These are phyloP conservation scores for Spatholobus suberectus DNA, from an alignment of 306 rosid genomes.

Conservation along the genomic window DNA sequence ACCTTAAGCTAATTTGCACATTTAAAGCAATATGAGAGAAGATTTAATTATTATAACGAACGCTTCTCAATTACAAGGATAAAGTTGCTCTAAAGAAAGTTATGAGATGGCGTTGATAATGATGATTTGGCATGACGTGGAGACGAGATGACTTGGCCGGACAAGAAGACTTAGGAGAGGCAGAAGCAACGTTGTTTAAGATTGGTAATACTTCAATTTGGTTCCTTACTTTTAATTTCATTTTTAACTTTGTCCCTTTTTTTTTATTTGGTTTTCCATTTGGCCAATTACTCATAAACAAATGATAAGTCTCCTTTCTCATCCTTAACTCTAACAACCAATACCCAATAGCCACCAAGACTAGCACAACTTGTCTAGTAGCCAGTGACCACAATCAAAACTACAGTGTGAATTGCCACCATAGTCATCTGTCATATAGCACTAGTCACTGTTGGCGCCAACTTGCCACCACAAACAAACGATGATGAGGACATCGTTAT, in stretches of 20 bases:
- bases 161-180: not conserved
- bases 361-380: not conserved
- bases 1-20: no score
- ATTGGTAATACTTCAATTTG: not conserved
- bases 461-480: not conserved
- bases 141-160: not conserved
- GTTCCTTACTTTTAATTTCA: not conserved
- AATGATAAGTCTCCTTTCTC: not conserved
- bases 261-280: not conserved
- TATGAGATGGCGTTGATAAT: not conserved
- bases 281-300: not conserved
- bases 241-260: not conserved
- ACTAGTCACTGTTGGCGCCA: not conserved
- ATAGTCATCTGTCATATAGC: not conserved
- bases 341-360: not conserved
- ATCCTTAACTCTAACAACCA: not conserved
- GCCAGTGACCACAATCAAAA: not conserved
- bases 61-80: no score
- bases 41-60: no score
- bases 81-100: no score
- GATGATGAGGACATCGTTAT: not conserved
- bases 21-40: not conserved
- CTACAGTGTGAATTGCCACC: not conserved
- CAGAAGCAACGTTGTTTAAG: not conserved
- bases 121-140: not conserved